These are phyloP conservation scores for Nyssa sinensis DNA, from an alignment of 148 eudicot species.

Conservation along the genomic window DNA sequence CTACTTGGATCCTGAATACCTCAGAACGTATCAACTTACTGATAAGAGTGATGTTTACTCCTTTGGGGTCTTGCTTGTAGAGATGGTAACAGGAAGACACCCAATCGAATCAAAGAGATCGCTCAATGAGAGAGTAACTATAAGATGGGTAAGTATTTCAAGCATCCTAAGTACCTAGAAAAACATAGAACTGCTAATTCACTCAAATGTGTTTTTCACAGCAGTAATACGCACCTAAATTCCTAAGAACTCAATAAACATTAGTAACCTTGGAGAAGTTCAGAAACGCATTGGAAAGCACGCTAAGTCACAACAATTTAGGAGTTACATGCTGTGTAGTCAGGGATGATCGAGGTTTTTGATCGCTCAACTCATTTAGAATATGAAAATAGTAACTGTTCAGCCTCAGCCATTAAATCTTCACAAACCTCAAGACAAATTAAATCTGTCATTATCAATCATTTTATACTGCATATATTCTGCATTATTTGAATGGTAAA, in stretches of 20 bases:
- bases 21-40: constrained; percentile 68
- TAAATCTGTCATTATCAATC: too few relatives aligned
- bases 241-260: neutral
- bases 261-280: too few relatives aligned
- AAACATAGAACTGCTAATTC: neutral
- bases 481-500: neutral
- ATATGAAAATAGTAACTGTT: too few relatives aligned
- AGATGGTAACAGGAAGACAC: constrained; percentile 62
- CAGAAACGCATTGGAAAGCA: too few relatives aligned
- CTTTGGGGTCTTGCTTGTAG: constrained; percentile 72
- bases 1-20: constrained; percentile 81
- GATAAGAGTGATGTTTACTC: constrained; percentile 87
- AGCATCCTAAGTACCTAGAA: neutral
- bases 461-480: too few relatives aligned
- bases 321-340: too few relatives aligned
- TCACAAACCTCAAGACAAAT: too few relatives aligned
- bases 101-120: constrained; percentile 53
- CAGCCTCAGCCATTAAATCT: too few relatives aligned
- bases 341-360: too few relatives aligned
- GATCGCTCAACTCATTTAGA: too few relatives aligned
- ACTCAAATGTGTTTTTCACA: constrained; percentile 6
- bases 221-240: neutral
- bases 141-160: constrained; percentile 60
- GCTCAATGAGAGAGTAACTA: constrained; percentile 47
- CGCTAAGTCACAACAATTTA: too few relatives aligned